Base-by-base conservation (phyloP, 2,329 filamentous ascomycete genomes). In the Aspergillus pseudoterreus region DNA sequence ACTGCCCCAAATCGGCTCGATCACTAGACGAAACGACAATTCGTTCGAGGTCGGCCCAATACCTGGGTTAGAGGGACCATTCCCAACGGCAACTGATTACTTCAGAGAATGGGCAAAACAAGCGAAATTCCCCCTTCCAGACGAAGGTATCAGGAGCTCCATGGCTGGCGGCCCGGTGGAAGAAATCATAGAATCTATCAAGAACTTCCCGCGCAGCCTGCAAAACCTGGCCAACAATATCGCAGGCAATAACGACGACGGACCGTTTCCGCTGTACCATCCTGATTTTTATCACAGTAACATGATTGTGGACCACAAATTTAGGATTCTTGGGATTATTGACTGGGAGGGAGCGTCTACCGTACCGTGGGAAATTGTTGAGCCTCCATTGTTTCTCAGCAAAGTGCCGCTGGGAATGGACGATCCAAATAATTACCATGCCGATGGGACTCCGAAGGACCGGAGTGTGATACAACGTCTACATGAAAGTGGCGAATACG, bases 31-130 rank as follows among this genome's bases (percentile, higher is more conserved):
- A 4, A 8, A 44, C 3, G 43, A 59, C 12, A 45, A 51, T 15
- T 44, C 15, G 32, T 62, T 58, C 15, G 54, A 56, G 8, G 45
- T 35, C 51, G 53, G 55, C 12, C 58, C 54, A 1, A 38, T 62
- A 15, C 57, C 55, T 17, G 52, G 50, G 11, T 27, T 62, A 2
- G 54, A 55, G 0, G 58, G 56, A 4, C 57, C 57, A 2, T 58
- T 62, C 30, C 41, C 55, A 15, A 60, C 55, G 30, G 58, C 60
- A 42, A 44, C 52, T 2, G 55, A 50, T 41, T 61, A 55, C 15
- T 61, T 59, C 43, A 36, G 50, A 15, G 57, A 55, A 10, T 61
- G 55, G 60, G 55, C 55, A 27, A 46, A 54, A 6, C 45, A 36
- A 30, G 51, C 52, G 36, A 51, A 49, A 17, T 55, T 59, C 4